Evolutionary conservation across 805 yeast species (phyloP).

Genomic region (Saturnispora dispora): DNA sequence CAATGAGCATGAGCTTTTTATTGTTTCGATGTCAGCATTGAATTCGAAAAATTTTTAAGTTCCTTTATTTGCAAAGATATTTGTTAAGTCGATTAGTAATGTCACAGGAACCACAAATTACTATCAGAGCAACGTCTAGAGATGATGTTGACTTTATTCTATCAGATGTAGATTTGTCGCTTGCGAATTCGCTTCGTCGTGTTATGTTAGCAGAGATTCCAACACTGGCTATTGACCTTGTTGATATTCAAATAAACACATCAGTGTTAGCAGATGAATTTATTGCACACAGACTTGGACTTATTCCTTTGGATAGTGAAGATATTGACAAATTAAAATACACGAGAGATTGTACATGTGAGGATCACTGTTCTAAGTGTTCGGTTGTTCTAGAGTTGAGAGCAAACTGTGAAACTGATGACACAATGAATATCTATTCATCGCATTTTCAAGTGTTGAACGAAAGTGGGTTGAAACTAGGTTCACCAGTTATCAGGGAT

Average conservation of each 20-base stretch:
- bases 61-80: not conserved
- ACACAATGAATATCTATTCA: constrained; percentile 84
- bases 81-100: constrained; percentile 1
- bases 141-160: constrained; percentile 89
- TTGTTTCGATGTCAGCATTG: not conserved
- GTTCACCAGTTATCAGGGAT: constrained; percentile 81
- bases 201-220: constrained; percentile 95
- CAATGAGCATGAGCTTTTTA: not conserved
- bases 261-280: constrained; percentile 96
- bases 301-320: constrained; percentile 78
- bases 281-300: constrained; percentile 86
- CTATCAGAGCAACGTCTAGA: constrained; percentile 74
- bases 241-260: constrained; percentile 87
- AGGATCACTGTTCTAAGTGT: constrained; percentile 93
- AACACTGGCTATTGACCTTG: constrained; percentile 91
- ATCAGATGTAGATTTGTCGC: constrained; percentile 76
- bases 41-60: not conserved
- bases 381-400: constrained; percentile 78
- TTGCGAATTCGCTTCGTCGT: constrained; percentile 89
- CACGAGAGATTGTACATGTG: constrained; percentile 95
- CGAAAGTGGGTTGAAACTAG: constrained; percentile 37
- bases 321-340: constrained; percentile 80
- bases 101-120: constrained; percentile 62
- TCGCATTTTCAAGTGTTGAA: constrained; percentile 51
- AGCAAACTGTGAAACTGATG: constrained; percentile 80